phyloP scores from a whole-genome alignment of 441 rosid genomes.

The Arabidopsis lyrata region DNA sequence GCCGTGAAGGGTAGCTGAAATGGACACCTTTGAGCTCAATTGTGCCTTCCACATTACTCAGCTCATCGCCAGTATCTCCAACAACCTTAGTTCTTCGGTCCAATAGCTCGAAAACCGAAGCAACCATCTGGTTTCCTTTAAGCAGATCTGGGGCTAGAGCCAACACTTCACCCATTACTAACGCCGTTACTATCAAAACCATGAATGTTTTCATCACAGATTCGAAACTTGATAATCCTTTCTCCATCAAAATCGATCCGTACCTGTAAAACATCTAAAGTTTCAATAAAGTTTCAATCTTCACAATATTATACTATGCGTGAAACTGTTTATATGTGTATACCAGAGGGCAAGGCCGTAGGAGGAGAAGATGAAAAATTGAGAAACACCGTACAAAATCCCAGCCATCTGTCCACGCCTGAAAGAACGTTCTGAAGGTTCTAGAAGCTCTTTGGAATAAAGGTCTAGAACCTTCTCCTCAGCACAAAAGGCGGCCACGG shows the following conservation, averaged over 20 bases:
- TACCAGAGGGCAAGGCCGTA: conserved; percentile 93
- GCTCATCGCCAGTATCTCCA: conserved; percentile 76
- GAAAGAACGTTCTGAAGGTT: conserved; percentile 75
- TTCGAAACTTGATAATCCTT: conserved; percentile 78
- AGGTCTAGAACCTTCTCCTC: conserved; percentile 86
- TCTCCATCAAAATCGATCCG: conserved; percentile 89
- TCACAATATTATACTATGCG: background rate
- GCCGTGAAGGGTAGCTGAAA: conserved; percentile 85
- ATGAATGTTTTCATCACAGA: conserved; percentile 91
- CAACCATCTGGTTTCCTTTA: conserved; percentile 92
- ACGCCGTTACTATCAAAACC: conserved; percentile 91
- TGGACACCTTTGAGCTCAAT: conserved; percentile 71
- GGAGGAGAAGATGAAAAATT: conserved; percentile 95
- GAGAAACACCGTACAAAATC: conserved; percentile 81
- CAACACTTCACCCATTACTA: conserved; percentile 95
- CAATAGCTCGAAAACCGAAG: conserved; percentile 81
- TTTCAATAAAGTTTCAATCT: background rate
- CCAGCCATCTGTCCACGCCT: conserved; percentile 92
- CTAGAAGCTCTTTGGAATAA: conserved; percentile 71
- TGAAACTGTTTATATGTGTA: background rate
- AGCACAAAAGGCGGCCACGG: conserved; percentile 92
- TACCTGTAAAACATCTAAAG: conserved; percentile 40
- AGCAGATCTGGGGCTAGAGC: conserved; percentile 86
- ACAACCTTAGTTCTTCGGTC: conserved; percentile 68
- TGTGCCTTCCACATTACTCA: conserved; percentile 65